A percentile compares a stretch with the other conserved stretches of the same genome.
These are phyloP conservation scores for Balakata baccata DNA, from an alignment of 345 rosid genomes.

Conservation along the genomic window DNA sequence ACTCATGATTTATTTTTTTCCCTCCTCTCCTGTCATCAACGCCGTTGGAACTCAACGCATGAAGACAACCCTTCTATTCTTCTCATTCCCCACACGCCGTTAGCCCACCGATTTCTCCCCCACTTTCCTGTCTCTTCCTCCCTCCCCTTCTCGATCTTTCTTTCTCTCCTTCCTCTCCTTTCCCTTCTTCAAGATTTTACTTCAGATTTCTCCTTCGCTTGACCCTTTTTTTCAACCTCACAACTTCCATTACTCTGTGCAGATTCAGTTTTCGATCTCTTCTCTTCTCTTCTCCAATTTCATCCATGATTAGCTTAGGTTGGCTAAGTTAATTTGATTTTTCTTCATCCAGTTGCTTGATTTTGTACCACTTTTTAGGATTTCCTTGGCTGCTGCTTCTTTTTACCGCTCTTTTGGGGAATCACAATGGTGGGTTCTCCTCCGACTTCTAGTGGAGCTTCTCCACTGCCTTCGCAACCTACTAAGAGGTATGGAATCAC, in stretches of 20 bases:
- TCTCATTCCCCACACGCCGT: not conserved
- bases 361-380: not conserved
- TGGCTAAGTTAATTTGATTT: not conserved
- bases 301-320: not conserved
- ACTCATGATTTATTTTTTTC: too few relatives aligned
- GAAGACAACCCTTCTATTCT: too few relatives aligned
- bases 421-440: conserved; percentile 20
- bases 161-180: not conserved
- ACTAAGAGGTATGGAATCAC: conserved; percentile 21
- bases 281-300: too few relatives aligned
- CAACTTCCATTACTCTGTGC: not conserved
- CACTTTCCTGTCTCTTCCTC: not conserved
- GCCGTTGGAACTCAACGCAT: too few relatives aligned
- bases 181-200: too few relatives aligned
- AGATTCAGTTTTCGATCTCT: not conserved
- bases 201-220: too few relatives aligned
- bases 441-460: conserved; percentile 5
- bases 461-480: not conserved
- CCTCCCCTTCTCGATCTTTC: not conserved
- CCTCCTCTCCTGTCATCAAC: too few relatives aligned
- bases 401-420: not conserved
- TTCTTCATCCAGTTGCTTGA: not conserved
- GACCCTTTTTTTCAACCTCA: not conserved
- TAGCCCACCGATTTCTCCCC: not conserved
- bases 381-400: not conserved